Base-by-base conservation (phyloP, 495 filamentous ascomycete genomes). In the Aspergillus cristatus region DNA sequence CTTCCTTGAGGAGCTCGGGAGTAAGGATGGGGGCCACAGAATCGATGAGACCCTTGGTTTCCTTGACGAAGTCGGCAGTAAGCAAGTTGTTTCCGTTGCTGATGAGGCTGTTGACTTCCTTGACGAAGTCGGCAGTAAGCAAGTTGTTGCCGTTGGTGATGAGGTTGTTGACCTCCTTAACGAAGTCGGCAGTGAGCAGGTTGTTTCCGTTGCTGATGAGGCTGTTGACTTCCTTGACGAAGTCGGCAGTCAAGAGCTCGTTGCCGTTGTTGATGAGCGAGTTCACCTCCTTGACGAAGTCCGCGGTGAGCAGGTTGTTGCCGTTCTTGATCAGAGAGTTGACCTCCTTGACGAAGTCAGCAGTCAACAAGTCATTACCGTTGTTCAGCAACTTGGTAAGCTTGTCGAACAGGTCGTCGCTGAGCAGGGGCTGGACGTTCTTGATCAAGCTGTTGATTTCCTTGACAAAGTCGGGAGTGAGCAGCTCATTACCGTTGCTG, bases 381-480 rank as follows among this genome's bases (percentile, higher is more conserved):
- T 61, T 64, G 18, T 44, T 43, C 14, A 68, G 41, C 13, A 66
- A 54, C n/a, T 50, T 51, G 28, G 57, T 39, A 6, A 63, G 55
- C 18, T 65, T 59, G 16, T 62, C 54, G 18, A 68, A 48, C 10
- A 61, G 63, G 10, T 56, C 40, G 0, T 54, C 30, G 0, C 57
- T 63, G 3, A 71, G 34, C 18, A 71, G 40, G 14, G 51, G 47
- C 34, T 57, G 51, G 40, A 56, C 65, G 22, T 67, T 70, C 10
- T 45, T 50, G n/a, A 70, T 37, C 14, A 70, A 41, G 6, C n/a
- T 41, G 28, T 55, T 36, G 13, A 69, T 50, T 25, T 59, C 58
- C 49, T 62, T 63, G 31, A 68, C 41, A 0, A 60, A 53, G 6
- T 45, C 41, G 12, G 64, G 54, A 13, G 60, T 67, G 28, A 70